Conservation (phyloP, 257 asterid species). For the Striga asiatica region DNA sequence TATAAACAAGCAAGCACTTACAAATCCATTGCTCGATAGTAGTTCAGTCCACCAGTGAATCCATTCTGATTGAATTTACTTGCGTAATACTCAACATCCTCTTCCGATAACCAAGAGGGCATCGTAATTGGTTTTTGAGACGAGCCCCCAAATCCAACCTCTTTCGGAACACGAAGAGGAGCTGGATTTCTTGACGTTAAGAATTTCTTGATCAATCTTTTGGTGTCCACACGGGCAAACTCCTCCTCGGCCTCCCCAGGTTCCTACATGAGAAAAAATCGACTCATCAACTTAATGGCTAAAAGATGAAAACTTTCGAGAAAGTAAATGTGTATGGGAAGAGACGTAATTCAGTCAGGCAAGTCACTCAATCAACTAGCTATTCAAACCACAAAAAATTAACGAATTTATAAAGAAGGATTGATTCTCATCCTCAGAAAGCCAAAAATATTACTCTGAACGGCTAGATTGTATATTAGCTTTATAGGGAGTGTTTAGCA, state of each 20-base stretch:
- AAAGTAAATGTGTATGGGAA: too few species aligned
- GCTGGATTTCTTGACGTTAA: conserved; percentile 38
- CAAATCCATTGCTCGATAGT: conserved; percentile 83
- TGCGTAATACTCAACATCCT: conserved; percentile 59
- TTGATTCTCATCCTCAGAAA: neutral
- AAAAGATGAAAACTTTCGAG: neutral
- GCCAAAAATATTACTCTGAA: neutral
- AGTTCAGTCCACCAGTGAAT: conserved; percentile 89
- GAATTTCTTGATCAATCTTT: conserved; percentile 45
- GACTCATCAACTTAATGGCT: too few species aligned
- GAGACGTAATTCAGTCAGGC: too few species aligned
- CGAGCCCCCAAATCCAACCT: conserved; percentile 58
- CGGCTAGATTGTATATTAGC: neutral
- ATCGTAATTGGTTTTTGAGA: conserved; percentile 36
- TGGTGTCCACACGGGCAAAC: conserved; percentile 51
- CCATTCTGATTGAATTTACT: conserved; percentile 53
- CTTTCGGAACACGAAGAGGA: conserved; percentile 49
- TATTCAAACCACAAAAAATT: neutral
- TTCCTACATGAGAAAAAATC: conserved; percentile 25
- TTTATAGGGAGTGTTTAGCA: too few species aligned
- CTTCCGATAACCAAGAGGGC: conserved; percentile 88
- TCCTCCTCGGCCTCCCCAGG: conserved; percentile 83
- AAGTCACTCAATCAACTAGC: too few species aligned
- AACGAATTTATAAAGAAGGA: neutral
- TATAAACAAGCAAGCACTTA: conserved; percentile 42